Conservation (phyloP, 768 basidiomycete genomes). For the Boletus pseudopeckii region DNA sequence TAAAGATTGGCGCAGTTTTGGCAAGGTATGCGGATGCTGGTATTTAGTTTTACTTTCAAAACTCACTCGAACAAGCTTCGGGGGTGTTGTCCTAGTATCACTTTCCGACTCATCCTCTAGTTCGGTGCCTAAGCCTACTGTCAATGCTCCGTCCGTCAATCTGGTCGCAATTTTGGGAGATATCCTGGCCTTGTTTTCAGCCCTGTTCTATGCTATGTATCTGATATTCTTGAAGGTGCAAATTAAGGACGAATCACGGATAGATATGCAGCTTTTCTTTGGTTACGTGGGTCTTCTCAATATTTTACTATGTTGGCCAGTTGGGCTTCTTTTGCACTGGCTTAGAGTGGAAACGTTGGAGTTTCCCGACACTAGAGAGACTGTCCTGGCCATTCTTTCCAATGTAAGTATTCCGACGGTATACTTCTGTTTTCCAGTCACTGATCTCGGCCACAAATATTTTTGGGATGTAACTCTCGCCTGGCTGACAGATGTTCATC, state of each 20-base stretch:
- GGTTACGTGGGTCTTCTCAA: constrained; percentile 92
- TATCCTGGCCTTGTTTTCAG: constrained; percentile 78
- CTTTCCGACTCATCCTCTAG: constrained; percentile 64
- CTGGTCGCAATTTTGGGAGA: constrained; percentile 60
- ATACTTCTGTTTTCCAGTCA: background rate
- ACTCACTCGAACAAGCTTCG: constrained; percentile 48
- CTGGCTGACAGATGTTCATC: constrained; percentile 64
- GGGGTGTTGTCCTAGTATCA: constrained; percentile 86
- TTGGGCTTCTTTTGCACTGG: constrained; percentile 74
- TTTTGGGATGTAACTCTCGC: background rate
- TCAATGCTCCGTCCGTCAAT: constrained; percentile 15
- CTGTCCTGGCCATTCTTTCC: constrained; percentile 47
- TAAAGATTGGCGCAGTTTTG: constrained; percentile 75
- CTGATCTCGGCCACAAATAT: background rate
- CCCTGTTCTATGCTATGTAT: constrained; percentile 85
- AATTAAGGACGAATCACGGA: constrained; percentile 74
- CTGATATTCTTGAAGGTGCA: constrained; percentile 86
- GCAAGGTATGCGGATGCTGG: constrained; percentile 53
- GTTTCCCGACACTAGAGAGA: constrained; percentile 52
- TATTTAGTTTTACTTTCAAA: background rate
- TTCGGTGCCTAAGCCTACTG: constrained; percentile 8
- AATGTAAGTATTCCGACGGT: constrained; percentile 44
- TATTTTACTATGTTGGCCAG: constrained; percentile 69
- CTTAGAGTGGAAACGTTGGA: constrained; percentile 72
- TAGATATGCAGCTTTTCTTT: constrained; percentile 94